phyloP scores from a whole-genome alignment of 2,329 filamentous ascomycete genomes.

The Lizonia empirigonia region DNA sequence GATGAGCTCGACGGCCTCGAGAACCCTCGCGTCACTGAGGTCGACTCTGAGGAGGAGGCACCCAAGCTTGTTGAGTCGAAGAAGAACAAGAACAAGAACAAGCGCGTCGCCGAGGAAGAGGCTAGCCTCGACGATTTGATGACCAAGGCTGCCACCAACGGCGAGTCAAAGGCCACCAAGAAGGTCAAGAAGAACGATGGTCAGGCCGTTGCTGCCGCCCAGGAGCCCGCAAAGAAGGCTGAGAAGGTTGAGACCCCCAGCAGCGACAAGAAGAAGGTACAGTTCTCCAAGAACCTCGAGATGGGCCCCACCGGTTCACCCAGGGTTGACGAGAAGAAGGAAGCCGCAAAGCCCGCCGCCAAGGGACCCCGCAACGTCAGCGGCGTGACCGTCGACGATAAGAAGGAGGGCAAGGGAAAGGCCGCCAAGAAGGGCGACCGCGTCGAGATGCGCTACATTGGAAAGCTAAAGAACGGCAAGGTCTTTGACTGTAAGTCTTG shows the following conservation, averaged over 20 bases:
- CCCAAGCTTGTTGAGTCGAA: conserved; percentile 57
- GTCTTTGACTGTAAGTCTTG: conserved; percentile 82
- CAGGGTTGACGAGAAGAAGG: conserved; percentile 51
- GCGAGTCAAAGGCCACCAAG: conserved; percentile 96
- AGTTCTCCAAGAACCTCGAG: conserved; percentile 98
- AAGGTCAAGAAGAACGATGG: conserved; percentile 99
- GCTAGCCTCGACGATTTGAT: conserved; percentile 81
- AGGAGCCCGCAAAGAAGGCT: conserved; percentile 60
- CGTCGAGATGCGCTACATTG: conserved; percentile 96
- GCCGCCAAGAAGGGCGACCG: conserved; percentile 88
- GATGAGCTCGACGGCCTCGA: conserved; percentile 65
- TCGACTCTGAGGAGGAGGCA: conserved; percentile 74
- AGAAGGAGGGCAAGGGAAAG: conserved; percentile 85
- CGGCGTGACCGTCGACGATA: conserved; percentile 93
- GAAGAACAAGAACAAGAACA: conserved; percentile 74
- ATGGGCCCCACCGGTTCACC: conserved; percentile 77
- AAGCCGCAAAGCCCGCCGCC: conserved; percentile 56
- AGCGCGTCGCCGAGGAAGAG: conserved; percentile 76
- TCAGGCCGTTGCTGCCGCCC: conserved; percentile 68
- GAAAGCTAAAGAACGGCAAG: conserved; percentile 90
- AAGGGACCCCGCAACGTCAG: conserved; percentile 75
- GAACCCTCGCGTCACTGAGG: conserved; percentile 81
- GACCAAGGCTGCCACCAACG: conserved; percentile 69
- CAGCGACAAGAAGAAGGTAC: conserved; percentile 83
- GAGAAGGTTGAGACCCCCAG: conserved; percentile 56